These are phyloP conservation scores for Asclepias syriaca DNA, from an alignment of 257 asterid species.

Conservation along the genomic window DNA sequence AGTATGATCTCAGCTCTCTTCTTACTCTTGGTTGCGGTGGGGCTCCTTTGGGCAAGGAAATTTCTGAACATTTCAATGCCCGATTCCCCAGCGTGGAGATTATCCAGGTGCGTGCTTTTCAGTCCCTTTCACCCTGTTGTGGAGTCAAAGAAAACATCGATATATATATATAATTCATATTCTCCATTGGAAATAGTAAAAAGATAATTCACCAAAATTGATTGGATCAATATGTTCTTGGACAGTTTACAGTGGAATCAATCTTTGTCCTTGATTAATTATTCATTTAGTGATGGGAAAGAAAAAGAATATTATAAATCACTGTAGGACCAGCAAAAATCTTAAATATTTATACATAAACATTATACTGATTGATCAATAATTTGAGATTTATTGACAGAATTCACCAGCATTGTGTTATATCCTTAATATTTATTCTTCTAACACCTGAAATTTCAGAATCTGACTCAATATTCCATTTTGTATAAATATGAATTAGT, in stretches of 20 bases:
- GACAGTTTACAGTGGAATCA: too few species aligned
- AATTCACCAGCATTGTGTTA: neutral
- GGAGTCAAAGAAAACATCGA: neutral
- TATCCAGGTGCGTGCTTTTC: conserved; percentile 43
- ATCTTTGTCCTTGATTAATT: too few species aligned
- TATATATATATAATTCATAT: too few species aligned
- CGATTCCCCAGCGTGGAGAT: conserved; percentile 58
- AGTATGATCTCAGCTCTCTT: conserved; percentile 65
- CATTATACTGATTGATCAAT: neutral
- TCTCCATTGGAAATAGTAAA: neutral
- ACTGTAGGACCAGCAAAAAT: too few species aligned
- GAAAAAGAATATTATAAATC: too few species aligned
- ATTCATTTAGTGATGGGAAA: neutral
- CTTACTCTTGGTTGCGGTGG: conserved; percentile 71
- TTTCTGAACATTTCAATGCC: conserved; percentile 46
- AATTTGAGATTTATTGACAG: neutral
- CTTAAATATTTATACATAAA: neutral
- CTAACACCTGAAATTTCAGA: too few species aligned
- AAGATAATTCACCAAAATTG: too few species aligned
- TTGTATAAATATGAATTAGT: neutral
- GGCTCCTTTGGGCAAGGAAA: conserved; percentile 89
- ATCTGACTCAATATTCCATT: neutral
- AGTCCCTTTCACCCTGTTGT: neutral
- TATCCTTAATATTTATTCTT: too few species aligned
- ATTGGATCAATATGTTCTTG: too few species aligned